These are phyloP conservation scores for Ustilago hordei DNA, from an alignment of 1,284 basidiomycete genomes.

Conservation along the genomic window DNA sequence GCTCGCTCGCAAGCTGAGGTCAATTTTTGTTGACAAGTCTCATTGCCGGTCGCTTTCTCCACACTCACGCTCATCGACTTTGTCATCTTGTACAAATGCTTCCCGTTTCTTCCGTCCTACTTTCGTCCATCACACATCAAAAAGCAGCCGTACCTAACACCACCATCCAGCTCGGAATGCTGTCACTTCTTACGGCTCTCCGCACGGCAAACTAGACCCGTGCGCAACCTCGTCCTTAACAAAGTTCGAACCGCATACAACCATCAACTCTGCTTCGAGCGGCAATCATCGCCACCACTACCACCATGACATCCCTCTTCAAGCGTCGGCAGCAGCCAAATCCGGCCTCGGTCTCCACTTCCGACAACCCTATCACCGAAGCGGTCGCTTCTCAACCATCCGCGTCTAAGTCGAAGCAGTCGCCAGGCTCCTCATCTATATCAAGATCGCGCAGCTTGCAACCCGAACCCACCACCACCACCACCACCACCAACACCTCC, in stretches of 20 bases:
- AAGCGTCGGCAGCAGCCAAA: conserved; percentile 42
- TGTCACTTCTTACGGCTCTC: neutral
- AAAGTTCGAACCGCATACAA: neutral
- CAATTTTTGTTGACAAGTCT: neutral
- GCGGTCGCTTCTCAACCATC: conserved; percentile 9
- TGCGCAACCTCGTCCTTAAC: neutral
- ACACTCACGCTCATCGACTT: neutral
- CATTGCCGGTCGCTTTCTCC: neutral
- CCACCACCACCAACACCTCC: conserved; percentile 3
- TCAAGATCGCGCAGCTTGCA: conserved; percentile 2
- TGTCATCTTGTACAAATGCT: neutral
- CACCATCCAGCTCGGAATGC: neutral
- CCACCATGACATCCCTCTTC: conserved; percentile 42
- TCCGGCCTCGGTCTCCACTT: conserved; percentile 27
- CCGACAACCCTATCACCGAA: conserved; percentile 13
- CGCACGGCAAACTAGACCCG: neutral
- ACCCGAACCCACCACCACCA: conserved; percentile 1
- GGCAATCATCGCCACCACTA: neutral
- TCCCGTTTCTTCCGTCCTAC: neutral
- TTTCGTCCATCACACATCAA: neutral
- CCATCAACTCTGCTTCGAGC: neutral
- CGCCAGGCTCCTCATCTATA: neutral
- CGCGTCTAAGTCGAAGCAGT: conserved; percentile 1
- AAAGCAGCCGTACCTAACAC: neutral
- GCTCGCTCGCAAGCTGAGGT: neutral